These are phyloP conservation scores for Diaporthe helianthi DNA, from an alignment of 2,329 filamentous ascomycete genomes.

Conservation along the genomic window DNA sequence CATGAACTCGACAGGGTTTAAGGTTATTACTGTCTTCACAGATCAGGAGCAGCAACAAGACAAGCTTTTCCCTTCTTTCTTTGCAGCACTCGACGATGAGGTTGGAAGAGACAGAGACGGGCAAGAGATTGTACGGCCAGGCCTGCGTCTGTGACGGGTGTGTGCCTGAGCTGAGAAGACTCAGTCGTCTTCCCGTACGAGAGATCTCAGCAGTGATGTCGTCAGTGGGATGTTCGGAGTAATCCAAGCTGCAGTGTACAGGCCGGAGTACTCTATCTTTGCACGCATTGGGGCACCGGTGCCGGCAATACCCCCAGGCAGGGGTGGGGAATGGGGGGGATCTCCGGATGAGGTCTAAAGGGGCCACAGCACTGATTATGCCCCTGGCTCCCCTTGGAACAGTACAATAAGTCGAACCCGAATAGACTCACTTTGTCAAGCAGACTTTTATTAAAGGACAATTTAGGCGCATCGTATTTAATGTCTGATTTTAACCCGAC, in stretches of 20 bases:
- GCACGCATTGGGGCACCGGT: neutral
- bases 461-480: neutral
- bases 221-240: constrained; percentile 23
- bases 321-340: neutral
- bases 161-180: constrained; percentile 13
- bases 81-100: constrained; percentile 1
- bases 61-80: neutral
- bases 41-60: neutral
- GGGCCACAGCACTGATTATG: neutral
- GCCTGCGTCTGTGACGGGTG: neutral
- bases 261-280: neutral
- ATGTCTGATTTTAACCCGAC: neutral
- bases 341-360: constrained; percentile 15
- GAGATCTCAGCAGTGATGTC: constrained; percentile 17
- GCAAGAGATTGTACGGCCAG: neutral
- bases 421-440: neutral
- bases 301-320: constrained; percentile 1
- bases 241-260: constrained; percentile 9
- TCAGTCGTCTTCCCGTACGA: neutral
- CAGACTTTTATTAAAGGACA: neutral
- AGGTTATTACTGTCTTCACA: neutral
- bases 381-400: neutral
- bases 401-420: neutral
- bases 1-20: neutral
- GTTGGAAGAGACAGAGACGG: neutral